These are phyloP conservation scores for Suillus discolor DNA, from an alignment of 768 basidiomycete species.

Conservation along the genomic window DNA sequence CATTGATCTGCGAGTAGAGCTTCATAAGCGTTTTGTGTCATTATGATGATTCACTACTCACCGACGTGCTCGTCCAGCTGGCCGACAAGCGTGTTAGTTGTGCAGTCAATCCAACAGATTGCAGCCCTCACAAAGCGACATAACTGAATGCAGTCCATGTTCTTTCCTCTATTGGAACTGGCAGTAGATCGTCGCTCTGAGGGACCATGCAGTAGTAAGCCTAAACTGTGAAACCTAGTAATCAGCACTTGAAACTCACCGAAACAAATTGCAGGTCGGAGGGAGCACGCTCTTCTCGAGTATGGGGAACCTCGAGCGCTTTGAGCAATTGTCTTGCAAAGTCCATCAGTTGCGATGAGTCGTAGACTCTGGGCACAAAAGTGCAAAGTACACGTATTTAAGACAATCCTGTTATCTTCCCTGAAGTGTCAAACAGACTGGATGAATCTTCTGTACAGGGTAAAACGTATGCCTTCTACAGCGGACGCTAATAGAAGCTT, in stretches of 20 bases:
- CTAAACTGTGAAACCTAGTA: neutral
- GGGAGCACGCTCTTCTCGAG: slow-evolving; percentile 48
- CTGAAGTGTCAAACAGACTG: neutral
- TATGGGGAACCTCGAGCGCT: slow-evolving; percentile 50
- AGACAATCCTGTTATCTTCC: slow-evolving; percentile 9
- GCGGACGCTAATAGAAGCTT: slow-evolving; percentile 2
- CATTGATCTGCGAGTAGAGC: slow-evolving; percentile 1
- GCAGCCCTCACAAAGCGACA: slow-evolving; percentile 51
- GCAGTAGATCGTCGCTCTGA: slow-evolving; percentile 66
- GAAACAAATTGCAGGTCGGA: slow-evolving; percentile 48
- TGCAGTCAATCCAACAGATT: neutral
- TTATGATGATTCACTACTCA: slow-evolving; percentile 5
- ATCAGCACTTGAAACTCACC: slow-evolving; percentile 31
- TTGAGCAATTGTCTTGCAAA: slow-evolving; percentile 18
- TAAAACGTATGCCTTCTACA: neutral
- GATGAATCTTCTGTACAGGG: neutral
- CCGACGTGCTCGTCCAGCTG: slow-evolving; percentile 70
- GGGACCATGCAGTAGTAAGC: slow-evolving; percentile 13
- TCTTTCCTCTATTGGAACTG: slow-evolving; percentile 57
- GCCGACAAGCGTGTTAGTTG: neutral
- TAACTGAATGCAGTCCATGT: slow-evolving; percentile 65
- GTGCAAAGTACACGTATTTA: slow-evolving; percentile 5
- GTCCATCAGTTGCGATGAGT: slow-evolving; percentile 10
- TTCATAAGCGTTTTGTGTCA: neutral
- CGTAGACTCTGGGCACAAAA: neutral